These are phyloP conservation scores for Phialemonium atrogriseum DNA, from an alignment of 2,329 filamentous ascomycete species.

Conservation along the genomic window DNA sequence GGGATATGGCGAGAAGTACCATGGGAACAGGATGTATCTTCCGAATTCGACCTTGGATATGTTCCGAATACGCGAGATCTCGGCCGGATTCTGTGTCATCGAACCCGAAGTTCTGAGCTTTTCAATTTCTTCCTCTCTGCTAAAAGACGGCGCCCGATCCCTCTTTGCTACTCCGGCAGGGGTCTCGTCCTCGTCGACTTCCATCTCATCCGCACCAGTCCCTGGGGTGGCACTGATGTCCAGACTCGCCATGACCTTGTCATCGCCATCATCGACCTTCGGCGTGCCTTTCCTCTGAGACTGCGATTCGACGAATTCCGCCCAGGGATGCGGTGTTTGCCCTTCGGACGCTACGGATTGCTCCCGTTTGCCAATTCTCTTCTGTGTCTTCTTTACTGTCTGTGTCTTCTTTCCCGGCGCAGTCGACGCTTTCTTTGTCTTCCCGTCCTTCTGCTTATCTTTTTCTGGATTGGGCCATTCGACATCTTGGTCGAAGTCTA, in stretches of 20 bases:
- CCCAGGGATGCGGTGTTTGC: conserved; percentile 45
- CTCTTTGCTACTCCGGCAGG: conserved; percentile 27
- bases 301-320: conserved; percentile 42
- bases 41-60: conserved; percentile 93
- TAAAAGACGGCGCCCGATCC: conserved; percentile 46
- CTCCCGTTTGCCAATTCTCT: conserved; percentile 45
- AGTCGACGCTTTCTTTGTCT: conserved; percentile 62
- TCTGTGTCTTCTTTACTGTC: conserved; percentile 50
- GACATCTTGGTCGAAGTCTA: conserved; percentile 83
- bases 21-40: conserved; percentile 83
- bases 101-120: conserved; percentile 89
- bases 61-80: conserved; percentile 92
- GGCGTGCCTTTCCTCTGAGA: conserved; percentile 33
- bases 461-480: conserved; percentile 95
- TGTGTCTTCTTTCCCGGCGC: conserved; percentile 46
- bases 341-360: conserved; percentile 46
- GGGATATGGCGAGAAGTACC: conserved; percentile 98
- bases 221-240: conserved; percentile 36
- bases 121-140: conserved; percentile 88
- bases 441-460: conserved; percentile 64
- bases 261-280: conserved; percentile 33
- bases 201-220: conserved; percentile 40
- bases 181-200: conserved; percentile 44
- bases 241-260: conserved; percentile 33
- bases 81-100: conserved; percentile 98